These are phyloP conservation scores for Boletales sp. DNA, from an alignment of 768 basidiomycete genomes.

Conservation along the genomic window DNA sequence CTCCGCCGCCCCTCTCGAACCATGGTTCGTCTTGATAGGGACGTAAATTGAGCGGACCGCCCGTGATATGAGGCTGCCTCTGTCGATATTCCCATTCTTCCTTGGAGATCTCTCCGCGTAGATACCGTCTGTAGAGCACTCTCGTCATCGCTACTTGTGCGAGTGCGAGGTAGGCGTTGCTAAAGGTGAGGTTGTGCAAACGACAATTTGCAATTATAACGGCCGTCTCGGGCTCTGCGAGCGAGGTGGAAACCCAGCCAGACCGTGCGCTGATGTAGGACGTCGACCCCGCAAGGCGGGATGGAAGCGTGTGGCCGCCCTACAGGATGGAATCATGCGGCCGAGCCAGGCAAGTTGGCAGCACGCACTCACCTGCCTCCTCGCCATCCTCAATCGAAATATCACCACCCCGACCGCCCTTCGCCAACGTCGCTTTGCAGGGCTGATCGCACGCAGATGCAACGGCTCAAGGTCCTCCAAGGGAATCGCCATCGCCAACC, in stretches of 20 bases:
- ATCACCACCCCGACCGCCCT: slow-evolving; percentile 40
- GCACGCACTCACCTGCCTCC: slow-evolving; percentile 30
- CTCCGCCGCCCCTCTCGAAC: slow-evolving; percentile 40
- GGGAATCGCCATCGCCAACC: slow-evolving; percentile 39
- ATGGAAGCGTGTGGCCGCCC: slow-evolving; percentile 54
- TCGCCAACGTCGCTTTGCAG: slow-evolving; percentile 42
- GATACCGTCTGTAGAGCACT: slow-evolving; percentile 41
- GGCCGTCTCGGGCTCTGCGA: slow-evolving; percentile 28
- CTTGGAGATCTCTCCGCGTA: slow-evolving; percentile 41
- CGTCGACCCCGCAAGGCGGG: slow-evolving; percentile 34
- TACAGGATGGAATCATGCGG: slow-evolving; percentile 25
- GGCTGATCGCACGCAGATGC: slow-evolving; percentile 19
- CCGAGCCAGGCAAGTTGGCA: slow-evolving; percentile 5
- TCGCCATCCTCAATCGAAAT: slow-evolving; percentile 28
- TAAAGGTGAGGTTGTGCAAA: slow-evolving; percentile 41
- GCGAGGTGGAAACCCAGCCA: slow-evolving; percentile 12
- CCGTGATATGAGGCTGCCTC: slow-evolving; percentile 44
- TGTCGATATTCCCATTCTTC: slow-evolving; percentile 50
- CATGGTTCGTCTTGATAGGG: slow-evolving; percentile 45
- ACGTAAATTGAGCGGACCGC: slow-evolving; percentile 50
- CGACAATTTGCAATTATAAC: slow-evolving; percentile 38
- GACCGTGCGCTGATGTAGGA: slow-evolving; percentile 38
- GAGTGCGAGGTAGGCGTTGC: slow-evolving; percentile 45
- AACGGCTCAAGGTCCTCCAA: slow-evolving; percentile 37
- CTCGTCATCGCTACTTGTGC: slow-evolving; percentile 50